A percentile compares a stretch with the other conserved stretches of the same genome.
These are phyloP conservation scores for Mitragyna speciosa DNA, from an alignment of 257 asterid species.

Conservation along the genomic window DNA sequence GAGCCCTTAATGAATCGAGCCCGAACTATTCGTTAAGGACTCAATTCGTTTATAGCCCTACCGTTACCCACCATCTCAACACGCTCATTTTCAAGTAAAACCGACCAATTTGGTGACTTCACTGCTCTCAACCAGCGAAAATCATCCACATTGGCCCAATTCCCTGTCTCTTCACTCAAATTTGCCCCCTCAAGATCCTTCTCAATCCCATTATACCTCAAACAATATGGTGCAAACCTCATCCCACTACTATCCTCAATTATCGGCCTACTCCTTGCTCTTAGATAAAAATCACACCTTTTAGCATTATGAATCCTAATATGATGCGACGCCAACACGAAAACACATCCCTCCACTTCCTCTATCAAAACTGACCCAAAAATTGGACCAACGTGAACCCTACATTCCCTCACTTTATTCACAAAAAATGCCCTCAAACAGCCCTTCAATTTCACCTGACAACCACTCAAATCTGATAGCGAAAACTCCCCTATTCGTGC, in stretches of 20 bases:
- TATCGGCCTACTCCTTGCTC: constrained; percentile 88
- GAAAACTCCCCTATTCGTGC: no score
- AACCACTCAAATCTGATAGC: no score
- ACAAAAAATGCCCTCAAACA: constrained; percentile 72
- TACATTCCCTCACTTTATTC: constrained; percentile 55
- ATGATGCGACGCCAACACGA: constrained; percentile 79
- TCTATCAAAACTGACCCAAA: constrained; percentile 73
- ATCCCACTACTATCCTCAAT: constrained; percentile 71
- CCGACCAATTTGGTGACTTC: constrained; percentile 86
- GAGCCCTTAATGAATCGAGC: no score
- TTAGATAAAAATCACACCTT: constrained; percentile 69
- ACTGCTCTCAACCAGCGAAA: constrained; percentile 84
- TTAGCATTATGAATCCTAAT: constrained; percentile 77
- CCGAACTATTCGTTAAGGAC: no score
- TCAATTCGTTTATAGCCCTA: no score
- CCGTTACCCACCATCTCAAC: constrained; percentile 31
- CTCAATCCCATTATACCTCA: constrained; percentile 61
- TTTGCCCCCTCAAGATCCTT: constrained; percentile 66
- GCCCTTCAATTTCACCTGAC: constrained; percentile 66
- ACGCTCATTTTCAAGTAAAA: constrained; percentile 64
- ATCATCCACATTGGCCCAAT: constrained; percentile 90
- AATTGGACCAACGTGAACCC: constrained; percentile 61
- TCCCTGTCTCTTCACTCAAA: no score
- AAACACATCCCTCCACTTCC: constrained; percentile 60
- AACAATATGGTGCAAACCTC: constrained; percentile 70